Base-by-base conservation (phyloP, 2,329 filamentous ascomycete species). In the Boeremia exigua region DNA sequence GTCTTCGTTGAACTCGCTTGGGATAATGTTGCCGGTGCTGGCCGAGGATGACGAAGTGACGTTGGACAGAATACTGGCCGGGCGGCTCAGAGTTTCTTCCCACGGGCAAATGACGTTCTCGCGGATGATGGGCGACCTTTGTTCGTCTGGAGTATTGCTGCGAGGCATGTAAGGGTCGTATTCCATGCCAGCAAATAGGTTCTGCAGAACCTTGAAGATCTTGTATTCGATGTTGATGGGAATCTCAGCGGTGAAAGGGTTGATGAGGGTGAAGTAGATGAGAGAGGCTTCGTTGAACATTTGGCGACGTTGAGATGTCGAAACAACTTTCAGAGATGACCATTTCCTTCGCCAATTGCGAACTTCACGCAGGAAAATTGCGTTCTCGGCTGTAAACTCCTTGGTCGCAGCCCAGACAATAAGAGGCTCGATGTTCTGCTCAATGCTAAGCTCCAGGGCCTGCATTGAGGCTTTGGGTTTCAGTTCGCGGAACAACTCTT, bases 221-320 rank as follows among this genome's bases (percentile, higher is more conserved):
- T 75, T 75, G 66, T 75, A 75, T 33, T 75, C 72, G 52, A 75
- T 75, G 51, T 75, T 75, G 65, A 75, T 75, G 1, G 73, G 71
- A 4, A 65, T 66, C 44, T 75, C 72, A 12, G 73, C 73, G 3
- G 72, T 74, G 57, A 72, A 74, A 8, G 72, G 71, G 48, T 75
- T 73, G 48, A 75, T 46, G n/a, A 75, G 68, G 3, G 72, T 73
- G 59, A 73, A 75, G 61, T 69, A 75, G 54, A 75, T 74, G 37
- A 75, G 67, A 0, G 70, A 72, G 12, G 73, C 73, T 49, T 75
- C 72, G 36, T 62, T 73, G 58, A 72, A 73, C 71, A 74, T 74
- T 44, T 74, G 71, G 23, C 70, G 64, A 28, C 72, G 62, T 45
- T 75, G 72, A 0, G 63, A 56, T 1, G 71, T 71, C 1, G 68